Percentiles rank a stretch among this genome's conserved stretches.
Conservation (phyloP, 768 basidiomycete genomes). For the Boletus vermiculosoides region DNA sequence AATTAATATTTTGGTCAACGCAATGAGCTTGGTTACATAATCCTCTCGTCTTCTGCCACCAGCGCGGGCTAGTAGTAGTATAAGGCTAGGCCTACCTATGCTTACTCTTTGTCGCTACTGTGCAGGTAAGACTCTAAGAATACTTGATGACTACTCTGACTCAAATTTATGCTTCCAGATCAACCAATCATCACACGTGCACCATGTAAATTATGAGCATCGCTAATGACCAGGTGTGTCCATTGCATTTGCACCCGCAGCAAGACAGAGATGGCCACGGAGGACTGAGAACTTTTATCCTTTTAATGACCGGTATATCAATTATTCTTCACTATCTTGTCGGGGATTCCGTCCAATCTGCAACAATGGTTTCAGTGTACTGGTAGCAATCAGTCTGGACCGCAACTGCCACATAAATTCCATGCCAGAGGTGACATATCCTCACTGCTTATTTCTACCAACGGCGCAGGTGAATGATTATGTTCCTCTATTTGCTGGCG, state of each 20-base stretch:
- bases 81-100: too few relatives aligned
- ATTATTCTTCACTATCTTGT: background rate
- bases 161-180: background rate
- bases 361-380: conserved; percentile 1
- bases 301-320: background rate
- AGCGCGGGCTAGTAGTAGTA: too few relatives aligned
- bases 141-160: background rate
- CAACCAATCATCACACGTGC: background rate
- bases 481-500: conserved; percentile 10
- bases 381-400: conserved; percentile 3
- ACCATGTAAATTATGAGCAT: background rate
- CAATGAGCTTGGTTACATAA: too few relatives aligned
- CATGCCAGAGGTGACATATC: background rate
- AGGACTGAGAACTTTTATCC: background rate
- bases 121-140: background rate
- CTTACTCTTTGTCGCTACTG: background rate
- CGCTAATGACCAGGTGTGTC: background rate
- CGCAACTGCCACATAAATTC: background rate
- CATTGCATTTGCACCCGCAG: background rate
- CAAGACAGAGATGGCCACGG: background rate
- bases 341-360: conserved; percentile 1
- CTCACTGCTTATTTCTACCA: background rate
- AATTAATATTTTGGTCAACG: too few relatives aligned
- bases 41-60: too few relatives aligned
- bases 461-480: conserved; percentile 7